Evolutionary conservation across 805 yeast genomes (phyloP), one percentile per base, ranked within the genome.

Genomic region (Yueomyces sp.): DNA sequence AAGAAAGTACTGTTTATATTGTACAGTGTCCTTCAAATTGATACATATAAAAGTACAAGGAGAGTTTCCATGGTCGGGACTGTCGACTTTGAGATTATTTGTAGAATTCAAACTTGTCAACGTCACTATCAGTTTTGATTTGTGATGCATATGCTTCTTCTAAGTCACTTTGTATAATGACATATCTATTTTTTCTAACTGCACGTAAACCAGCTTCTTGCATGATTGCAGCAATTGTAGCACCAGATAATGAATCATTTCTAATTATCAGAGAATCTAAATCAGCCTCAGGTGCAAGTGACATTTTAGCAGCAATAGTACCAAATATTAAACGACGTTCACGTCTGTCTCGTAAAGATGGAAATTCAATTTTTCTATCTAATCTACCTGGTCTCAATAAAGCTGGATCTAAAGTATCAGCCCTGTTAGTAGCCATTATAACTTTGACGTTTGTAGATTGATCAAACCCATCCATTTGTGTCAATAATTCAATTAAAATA

Each of bases 171-270:
- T 92, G 97, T 58, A 94, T 71, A 52, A 92, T 94, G 66, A 92
- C 94, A 64, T 94, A 92, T 68, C 99, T 77, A 66, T 92, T 92
- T 70, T 90, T 92, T 70, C 99, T 83, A 40, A 92, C 97, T 2
- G 99, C 99, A 54, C 98, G 79, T 53, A 92, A 74, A 52, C 99
- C 99, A 30, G 99, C 99, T 68, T 94, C 99, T 74, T 92, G 99
- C 98, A 92, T 92, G 53, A 92, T 90, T 19, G 98, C 98, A 12
- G 99, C 97, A 60, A 92, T 92, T 45, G 90, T 76, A 9, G 95
- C 98, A 59, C 99, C 99, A 36, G 96, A 85, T 46, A 94, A 70
- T 37, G 98, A 95, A 62, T 92, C 98, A 60, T 92, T 92, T 65
- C 99, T 82, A 55, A 87, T 77, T 53, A 92, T 90, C 54, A 92